These are phyloP conservation scores for Phlebiopsis gigantea DNA, from an alignment of 768 basidiomycete genomes.

Conservation along the genomic window DNA sequence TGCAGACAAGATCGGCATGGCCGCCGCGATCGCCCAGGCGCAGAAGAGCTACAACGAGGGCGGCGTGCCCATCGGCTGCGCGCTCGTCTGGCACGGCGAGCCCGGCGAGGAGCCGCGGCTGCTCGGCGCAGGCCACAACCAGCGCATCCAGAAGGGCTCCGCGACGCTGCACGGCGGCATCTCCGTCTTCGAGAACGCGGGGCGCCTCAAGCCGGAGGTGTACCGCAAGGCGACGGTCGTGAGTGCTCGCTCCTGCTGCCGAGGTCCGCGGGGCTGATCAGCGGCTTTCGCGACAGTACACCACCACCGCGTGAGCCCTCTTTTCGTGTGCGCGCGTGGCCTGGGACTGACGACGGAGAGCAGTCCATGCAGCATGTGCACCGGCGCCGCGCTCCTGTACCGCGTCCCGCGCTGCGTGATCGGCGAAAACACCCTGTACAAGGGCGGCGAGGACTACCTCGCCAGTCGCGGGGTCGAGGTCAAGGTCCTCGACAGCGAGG, in stretches of 20 bases:
- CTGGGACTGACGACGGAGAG: conserved; percentile 8
- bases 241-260: conserved; percentile 18
- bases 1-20: conserved; percentile 27
- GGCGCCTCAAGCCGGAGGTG: conserved; percentile 37
- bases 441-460: conserved; percentile 51
- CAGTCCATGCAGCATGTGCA: conserved; percentile 60
- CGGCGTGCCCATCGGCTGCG: conserved; percentile 59
- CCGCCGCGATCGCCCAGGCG: conserved; percentile 36
- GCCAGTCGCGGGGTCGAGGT: conserved; percentile 46
- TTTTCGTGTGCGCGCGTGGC: no score
- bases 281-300: conserved; percentile 23
- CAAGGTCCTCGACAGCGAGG: conserved; percentile 33
- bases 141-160: conserved; percentile 38
- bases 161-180: conserved; percentile 45
- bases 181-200: conserved; percentile 46
- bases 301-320: conserved; percentile 34
- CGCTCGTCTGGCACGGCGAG: conserved; percentile 28
- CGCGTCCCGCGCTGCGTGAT: conserved; percentile 62
- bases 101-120: conserved; percentile 18
- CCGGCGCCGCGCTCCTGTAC: conserved; percentile 54
- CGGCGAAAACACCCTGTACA: conserved; percentile 53
- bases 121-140: conserved; percentile 40
- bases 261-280: no score
- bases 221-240: conserved; percentile 50
- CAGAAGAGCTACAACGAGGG: conserved; percentile 42